A percentile compares a stretch with the other conserved stretches of the same genome.
Conservation (phyloP, 148 eudicot species). For the Amaranthus hypochondriacus region DNA sequence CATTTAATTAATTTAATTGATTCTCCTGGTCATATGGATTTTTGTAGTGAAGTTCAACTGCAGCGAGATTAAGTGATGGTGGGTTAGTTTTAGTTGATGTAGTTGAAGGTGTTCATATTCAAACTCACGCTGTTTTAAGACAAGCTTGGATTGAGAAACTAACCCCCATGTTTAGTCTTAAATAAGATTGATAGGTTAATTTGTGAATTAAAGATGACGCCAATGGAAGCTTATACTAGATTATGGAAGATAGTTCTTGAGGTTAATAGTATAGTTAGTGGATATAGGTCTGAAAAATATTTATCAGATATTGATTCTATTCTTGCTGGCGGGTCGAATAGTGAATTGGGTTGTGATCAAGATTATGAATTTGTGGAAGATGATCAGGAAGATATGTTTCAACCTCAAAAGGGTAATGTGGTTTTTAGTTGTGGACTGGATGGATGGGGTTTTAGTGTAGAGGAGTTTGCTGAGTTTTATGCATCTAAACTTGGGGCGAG, state of each 20-base stretch:
- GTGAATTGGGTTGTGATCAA: slow-evolving; percentile 49
- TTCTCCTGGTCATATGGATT: slow-evolving; percentile 98
- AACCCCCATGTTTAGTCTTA: slow-evolving; percentile 73
- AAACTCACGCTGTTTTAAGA: slow-evolving; percentile 88
- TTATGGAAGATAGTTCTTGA: slow-evolving; percentile 81
- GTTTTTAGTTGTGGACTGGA: slow-evolving; percentile 90
- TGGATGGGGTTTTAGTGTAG: slow-evolving; percentile 88
- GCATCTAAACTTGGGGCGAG: slow-evolving; percentile 61
- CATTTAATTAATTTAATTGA: slow-evolving; percentile 69
- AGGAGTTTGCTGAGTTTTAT: slow-evolving; percentile 82
- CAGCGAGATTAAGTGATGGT: slow-evolving; percentile 90
- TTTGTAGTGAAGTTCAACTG: slow-evolving; percentile 96
- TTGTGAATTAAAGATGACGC: slow-evolving; percentile 67
- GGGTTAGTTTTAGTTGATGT: slow-evolving; percentile 87
- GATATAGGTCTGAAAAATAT: slow-evolving; percentile 80
- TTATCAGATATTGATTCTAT: slow-evolving; percentile 90
- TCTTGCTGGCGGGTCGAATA: slow-evolving; percentile 42
- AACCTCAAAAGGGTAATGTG: slow-evolving; percentile 93
- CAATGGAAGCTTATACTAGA: slow-evolving; percentile 73
- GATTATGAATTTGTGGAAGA: slow-evolving; percentile 58
- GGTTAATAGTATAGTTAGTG: slow-evolving; percentile 83
- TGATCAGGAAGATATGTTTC: slow-evolving; percentile 85
- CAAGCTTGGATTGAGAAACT: slow-evolving; percentile 97
- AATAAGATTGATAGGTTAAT: slow-evolving; percentile 96
- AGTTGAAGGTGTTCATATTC: slow-evolving; percentile 97